phyloP scores from a whole-genome alignment of 306 rosid genomes.

The Acacia acuminata region DNA sequence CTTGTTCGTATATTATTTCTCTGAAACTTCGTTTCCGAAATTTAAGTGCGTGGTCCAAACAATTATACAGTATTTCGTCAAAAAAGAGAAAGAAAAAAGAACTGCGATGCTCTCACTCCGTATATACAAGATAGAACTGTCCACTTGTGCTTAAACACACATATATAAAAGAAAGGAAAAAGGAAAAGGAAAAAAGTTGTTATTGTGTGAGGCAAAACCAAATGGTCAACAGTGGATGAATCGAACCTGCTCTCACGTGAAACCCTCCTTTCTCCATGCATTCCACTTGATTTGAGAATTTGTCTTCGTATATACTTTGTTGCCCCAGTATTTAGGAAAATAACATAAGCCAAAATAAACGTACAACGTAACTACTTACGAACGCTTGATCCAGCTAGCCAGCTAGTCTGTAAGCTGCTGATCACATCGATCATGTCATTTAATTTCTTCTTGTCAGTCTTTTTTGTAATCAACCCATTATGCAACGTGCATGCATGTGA shows the following conservation, averaged over 20 bases:
- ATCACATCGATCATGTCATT: neutral
- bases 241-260: slow-evolving; percentile 26
- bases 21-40: neutral
- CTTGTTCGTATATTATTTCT: neutral
- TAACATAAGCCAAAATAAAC: neutral
- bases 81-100: neutral
- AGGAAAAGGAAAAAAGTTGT: neutral
- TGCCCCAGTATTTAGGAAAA: neutral
- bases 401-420: neutral
- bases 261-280: slow-evolving; percentile 19
- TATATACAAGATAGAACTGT: neutral
- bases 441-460: neutral
- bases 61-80: neutral
- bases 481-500: neutral
- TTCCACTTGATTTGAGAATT: neutral
- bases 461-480: neutral
- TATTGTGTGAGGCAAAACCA: neutral
- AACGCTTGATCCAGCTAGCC: neutral
- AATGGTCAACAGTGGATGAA: slow-evolving; percentile 18
- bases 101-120: neutral
- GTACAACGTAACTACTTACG: neutral
- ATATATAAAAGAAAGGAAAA: neutral
- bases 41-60: neutral
- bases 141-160: neutral
- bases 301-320: neutral